Evolutionary conservation across 2,329 filamentous ascomycete genomes (phyloP).

Genomic region (Lachnellula arida): DNA sequence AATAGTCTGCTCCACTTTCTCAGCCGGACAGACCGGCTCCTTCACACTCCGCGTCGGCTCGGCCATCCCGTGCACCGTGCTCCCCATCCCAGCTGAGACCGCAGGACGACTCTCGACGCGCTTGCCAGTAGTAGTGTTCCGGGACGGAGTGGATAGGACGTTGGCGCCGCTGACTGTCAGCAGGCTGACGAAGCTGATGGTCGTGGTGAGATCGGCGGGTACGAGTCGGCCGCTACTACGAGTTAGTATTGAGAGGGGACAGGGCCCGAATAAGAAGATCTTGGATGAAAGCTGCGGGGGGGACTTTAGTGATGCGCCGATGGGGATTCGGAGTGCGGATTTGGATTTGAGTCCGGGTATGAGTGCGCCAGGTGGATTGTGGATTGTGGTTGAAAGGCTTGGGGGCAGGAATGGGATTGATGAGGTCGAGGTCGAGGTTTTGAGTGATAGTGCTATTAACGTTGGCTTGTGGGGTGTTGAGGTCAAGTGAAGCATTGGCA

Average conservation of each 20-base stretch:
- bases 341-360: conserved; percentile 68
- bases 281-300: conserved; percentile 66
- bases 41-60: conserved; percentile 75
- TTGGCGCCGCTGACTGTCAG: conserved; percentile 25
- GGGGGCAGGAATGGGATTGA: conserved; percentile 44
- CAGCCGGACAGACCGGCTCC: conserved; percentile 67
- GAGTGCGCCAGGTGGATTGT: conserved; percentile 54
- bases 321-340: conserved; percentile 65
- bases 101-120: conserved; percentile 67
- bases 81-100: conserved; percentile 63
- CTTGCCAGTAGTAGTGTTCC: conserved; percentile 50
- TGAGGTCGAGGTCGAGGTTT: conserved; percentile 49
- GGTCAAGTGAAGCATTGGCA: background rate
- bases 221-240: conserved; percentile 49
- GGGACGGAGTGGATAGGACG: conserved; percentile 46
- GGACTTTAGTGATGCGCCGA: conserved; percentile 64
- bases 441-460: conserved; percentile 33
- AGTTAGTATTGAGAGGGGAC: conserved; percentile 67
- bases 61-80: conserved; percentile 50
- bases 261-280: conserved; percentile 61
- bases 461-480: conserved; percentile 32
- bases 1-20: conserved; percentile 86
- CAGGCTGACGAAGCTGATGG: conserved; percentile 22
- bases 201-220: conserved; percentile 31
- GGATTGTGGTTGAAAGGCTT: conserved; percentile 78